Conservation (phyloP, 164 flowering plant species). For the Stephania yunnanensis region DNA sequence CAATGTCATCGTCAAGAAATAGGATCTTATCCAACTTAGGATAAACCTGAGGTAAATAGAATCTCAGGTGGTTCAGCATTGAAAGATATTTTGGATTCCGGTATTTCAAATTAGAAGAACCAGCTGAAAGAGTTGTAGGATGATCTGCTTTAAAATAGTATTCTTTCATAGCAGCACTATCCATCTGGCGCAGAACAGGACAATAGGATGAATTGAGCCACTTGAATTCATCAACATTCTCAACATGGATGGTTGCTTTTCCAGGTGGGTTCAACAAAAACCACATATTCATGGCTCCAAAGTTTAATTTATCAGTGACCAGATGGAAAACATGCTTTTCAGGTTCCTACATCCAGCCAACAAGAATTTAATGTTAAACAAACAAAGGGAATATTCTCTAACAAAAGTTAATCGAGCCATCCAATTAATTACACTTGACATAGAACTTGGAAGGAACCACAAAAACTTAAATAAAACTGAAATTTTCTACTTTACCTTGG, state of each 20-base stretch:
- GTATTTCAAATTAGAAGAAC: slow-evolving; percentile 91
- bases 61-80: slow-evolving; percentile 94
- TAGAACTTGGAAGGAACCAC: background rate
- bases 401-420: background rate
- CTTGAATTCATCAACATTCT: slow-evolving; percentile 96
- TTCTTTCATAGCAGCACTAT: slow-evolving; percentile 93
- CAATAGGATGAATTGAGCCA: slow-evolving; percentile 98
- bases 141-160: slow-evolving; percentile 93
- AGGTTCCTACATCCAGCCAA: slow-evolving; percentile 66
- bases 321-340: slow-evolving; percentile 96
- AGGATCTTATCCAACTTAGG: slow-evolving; percentile 93
- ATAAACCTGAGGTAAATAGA: slow-evolving; percentile 95
- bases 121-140: slow-evolving; percentile 74
- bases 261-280: slow-evolving; percentile 94
- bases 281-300: slow-evolving; percentile 99
- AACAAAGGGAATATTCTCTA: background rate
- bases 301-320: slow-evolving; percentile 90
- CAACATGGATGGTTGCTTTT: slow-evolving; percentile 93
- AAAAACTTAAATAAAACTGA: background rate
- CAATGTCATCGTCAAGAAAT: slow-evolving; percentile 98
- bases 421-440: background rate
- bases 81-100: slow-evolving; percentile 97
- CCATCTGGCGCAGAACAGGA: slow-evolving; percentile 87
- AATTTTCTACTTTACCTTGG: slow-evolving; percentile 55
- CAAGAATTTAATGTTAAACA: background rate